Evolutionary conservation across 169 alveolate genomes (phyloP).

Genomic region (Sarcocystis neurona): DNA sequence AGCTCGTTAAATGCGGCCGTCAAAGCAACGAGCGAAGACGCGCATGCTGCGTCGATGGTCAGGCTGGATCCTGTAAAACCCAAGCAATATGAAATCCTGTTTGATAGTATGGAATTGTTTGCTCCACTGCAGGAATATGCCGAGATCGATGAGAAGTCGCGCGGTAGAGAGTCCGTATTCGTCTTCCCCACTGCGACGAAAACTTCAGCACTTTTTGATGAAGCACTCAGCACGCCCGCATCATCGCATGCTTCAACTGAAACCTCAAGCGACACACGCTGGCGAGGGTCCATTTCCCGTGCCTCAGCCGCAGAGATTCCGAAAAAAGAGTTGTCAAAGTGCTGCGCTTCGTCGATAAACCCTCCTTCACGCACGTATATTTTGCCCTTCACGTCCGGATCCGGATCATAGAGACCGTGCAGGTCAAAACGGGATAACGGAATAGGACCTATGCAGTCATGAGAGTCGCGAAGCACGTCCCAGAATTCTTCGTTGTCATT

Average conservation of each 20-base stretch:
- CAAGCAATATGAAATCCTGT: constrained; percentile 66
- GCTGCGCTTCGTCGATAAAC: constrained; percentile 40
- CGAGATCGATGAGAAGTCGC: not conserved
- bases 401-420: constrained; percentile 71
- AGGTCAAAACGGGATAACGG: constrained; percentile 53
- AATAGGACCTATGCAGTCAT: not conserved
- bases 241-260: constrained; percentile 58
- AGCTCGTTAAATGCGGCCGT: constrained; percentile 38
- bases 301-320: constrained; percentile 69
- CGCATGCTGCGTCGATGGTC: constrained; percentile 70
- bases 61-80: constrained; percentile 68
- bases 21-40: constrained; percentile 70
- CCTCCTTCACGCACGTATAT: constrained; percentile 65
- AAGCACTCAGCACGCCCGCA: constrained; percentile 46
- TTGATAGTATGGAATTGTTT: constrained; percentile 64
- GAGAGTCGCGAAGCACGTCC: not conserved
- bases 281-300: constrained; percentile 68
- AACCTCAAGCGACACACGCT: constrained; percentile 65
- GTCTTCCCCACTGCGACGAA: constrained; percentile 66
- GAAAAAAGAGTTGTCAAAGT: constrained; percentile 69
- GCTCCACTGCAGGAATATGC: constrained; percentile 55
- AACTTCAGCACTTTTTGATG: constrained; percentile 2
- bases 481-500: not conserved
- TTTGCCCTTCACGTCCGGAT: constrained; percentile 71
- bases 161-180: constrained; percentile 60